Evolutionary conservation across 495 filamentous ascomycete species (phyloP), one percentile per base, ranked within the genome.

Genomic region (Astrocystis sublimbata): DNA sequence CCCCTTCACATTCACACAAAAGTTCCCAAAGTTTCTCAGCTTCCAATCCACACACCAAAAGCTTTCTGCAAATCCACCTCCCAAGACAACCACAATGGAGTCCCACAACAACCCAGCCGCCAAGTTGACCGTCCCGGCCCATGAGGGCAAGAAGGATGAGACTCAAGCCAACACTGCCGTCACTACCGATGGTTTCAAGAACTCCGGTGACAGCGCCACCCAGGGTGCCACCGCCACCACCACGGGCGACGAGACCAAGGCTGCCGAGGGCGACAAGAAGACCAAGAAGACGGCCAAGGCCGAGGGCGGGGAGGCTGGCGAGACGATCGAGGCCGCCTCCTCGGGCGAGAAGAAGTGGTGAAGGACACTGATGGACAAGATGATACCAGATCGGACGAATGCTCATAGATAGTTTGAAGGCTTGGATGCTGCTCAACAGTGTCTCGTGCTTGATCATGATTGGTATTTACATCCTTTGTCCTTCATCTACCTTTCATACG

Each of bases 171-270:
- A 54, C 40, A 46, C 49, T 2, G 59, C 59, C 36, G 31, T 55
- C 28, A 55, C 59, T 7, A 61, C 59, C 13, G 59, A 61, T 21
- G 60, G 51, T 12, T 62, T 56, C 60, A 62, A 62, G 21, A 28
- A 52, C 4, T 38, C 50, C 28, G 13, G 9, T 23, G 21, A 52
- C 10, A 12, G 36, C 21, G 36, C 51, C 3, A 35, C 56, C 26
- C 28, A 57, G 26, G 55, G 13, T 21, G 28, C 8, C 38, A 12
- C 21, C 8, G 21, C 19, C 55, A 23, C 43, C 21, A 1, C 9
- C 56, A 43, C 6, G 15, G 41, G 41, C 17, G 41, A 43, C 41
- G 15, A 43, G 17, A 3, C 41, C 6, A 43, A 43, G 41, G 3
- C 15, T 6, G n/a, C 7, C 9, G 15, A 43, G 15, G 17, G 26